phyloP scores from a whole-genome alignment of 192 early-diverging fungal species.

The Backusella mclennaniae region DNA sequence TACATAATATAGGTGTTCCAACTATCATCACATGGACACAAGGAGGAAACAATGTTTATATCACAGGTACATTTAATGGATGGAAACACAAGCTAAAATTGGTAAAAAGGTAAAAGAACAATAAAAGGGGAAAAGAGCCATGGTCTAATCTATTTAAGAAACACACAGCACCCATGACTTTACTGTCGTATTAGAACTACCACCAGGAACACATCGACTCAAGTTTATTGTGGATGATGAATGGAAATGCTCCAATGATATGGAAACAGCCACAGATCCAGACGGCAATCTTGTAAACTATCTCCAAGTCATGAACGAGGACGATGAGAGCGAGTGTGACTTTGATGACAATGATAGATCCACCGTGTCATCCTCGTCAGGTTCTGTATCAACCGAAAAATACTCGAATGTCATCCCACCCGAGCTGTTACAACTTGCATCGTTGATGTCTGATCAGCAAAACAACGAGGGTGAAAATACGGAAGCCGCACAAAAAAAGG shows the following conservation, averaged over 20 bases:
- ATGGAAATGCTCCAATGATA: conserved; percentile 92
- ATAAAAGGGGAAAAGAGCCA: no score
- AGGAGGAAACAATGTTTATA: conserved; percentile 81
- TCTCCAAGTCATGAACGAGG: conserved; percentile 78
- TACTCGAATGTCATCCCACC: conserved; percentile 38
- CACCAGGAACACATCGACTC: conserved; percentile 91
- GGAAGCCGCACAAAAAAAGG: background rate
- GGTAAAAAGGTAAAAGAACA: conserved; percentile 46
- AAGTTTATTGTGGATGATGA: conserved; percentile 99
- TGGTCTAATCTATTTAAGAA: background rate
- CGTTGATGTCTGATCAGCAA: background rate
- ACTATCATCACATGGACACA: conserved; percentile 89
- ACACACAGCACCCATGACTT: conserved; percentile 68
- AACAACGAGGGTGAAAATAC: background rate
- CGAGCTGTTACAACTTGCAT: conserved; percentile 27
- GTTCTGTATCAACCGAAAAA: conserved; percentile 23
- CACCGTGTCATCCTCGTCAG: conserved; percentile 6
- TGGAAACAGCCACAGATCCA: conserved; percentile 87
- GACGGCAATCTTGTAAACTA: conserved; percentile 97
- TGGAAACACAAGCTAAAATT: conserved; percentile 94
- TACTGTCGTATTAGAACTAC: conserved; percentile 79
- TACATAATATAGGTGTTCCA: conserved; percentile 54
- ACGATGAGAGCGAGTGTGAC: conserved; percentile 53
- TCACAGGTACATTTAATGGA: conserved; percentile 96
- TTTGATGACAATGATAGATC: conserved; percentile 19